Evolutionary conservation across 2,329 filamentous ascomycete genomes (phyloP), one percentile per base, ranked within the genome.

Genomic region (Xylaria polymorpha): DNA sequence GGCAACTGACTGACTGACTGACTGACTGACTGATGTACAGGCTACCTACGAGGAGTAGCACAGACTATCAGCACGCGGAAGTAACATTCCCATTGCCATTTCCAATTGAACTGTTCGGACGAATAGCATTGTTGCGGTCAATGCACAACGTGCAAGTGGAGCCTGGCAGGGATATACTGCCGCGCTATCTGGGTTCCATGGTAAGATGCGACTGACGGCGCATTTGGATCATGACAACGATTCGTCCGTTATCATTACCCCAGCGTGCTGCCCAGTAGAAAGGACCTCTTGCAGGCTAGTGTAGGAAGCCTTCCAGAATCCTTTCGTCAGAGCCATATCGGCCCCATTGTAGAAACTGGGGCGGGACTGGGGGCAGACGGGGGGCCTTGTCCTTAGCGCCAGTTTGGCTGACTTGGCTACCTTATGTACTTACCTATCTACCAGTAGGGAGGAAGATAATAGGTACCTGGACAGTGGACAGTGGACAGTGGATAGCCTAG

Each of bases 271-370:
- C n/a, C n/a, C n/a, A n/a, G n/a, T n/a, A n/a, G n/a, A 55, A 55
- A 55, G 8, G 29, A 43, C 15, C 51, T 22, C 51, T 37, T 37
- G 12, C 32, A 10, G 35, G 35, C 20, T 56, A 55, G 56, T 29
- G 53, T 56, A 39, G 53, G 53, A 56, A 56, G 53, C 63, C 29
- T 44, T 20, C 39, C 61, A 41, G 41, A 25, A 25, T 39, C 50
- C 39, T 66, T 66, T 56, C 63, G 46, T 61, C 56, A 61, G 64
- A 61, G 29, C 41, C 51, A 12, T 44, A 35, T 43, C 41, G 41
- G 63, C 44, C 44, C 62, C 61, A 15, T 50, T 7, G n/a, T 32
- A 57, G 25, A 59, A 43, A 59, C 46, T 20, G 63, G 56, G 39
- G n/a, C n/a, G n/a, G n/a, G n/a, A n/a, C n/a, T n/a, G n/a, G n/a